Evolutionary conservation across 495 filamentous ascomycete species (phyloP).

Genomic region (Hypoxylon perforatum): DNA sequence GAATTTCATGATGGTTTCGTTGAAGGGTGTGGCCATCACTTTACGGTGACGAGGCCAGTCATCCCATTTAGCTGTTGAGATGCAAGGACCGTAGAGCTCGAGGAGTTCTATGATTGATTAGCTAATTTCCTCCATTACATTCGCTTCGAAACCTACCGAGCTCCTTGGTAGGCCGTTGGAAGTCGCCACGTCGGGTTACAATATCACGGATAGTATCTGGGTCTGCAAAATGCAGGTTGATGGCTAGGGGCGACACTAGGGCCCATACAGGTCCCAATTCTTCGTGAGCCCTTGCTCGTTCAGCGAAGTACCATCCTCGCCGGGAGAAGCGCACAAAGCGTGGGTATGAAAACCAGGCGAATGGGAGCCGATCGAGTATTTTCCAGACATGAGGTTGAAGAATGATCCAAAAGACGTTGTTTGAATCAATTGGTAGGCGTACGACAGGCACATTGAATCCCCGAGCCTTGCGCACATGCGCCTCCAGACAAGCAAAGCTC

Average conservation of each 20-base stretch:
- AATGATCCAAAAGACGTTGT: slow-evolving; percentile 33
- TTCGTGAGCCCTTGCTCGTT: slow-evolving; percentile 11
- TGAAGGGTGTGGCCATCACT: slow-evolving; percentile 53
- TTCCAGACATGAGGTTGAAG: slow-evolving; percentile 30
- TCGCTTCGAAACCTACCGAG: slow-evolving; percentile 3
- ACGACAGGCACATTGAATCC: slow-evolving; percentile 20
- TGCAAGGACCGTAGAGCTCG: slow-evolving; percentile 36
- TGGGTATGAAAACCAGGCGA: slow-evolving; percentile 25
- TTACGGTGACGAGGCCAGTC: slow-evolving; percentile 58
- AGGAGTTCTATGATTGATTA: slow-evolving; percentile 23
- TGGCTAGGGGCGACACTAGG: slow-evolving; percentile 19
- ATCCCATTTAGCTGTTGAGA: slow-evolving; percentile 34
- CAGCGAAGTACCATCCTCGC: slow-evolving; percentile 32
- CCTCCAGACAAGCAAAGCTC: not conserved
- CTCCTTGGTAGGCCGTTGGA: slow-evolving; percentile 22
- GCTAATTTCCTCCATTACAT: not conserved
- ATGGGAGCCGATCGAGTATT: slow-evolving; percentile 19
- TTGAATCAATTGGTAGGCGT: slow-evolving; percentile 29
- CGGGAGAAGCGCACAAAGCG: slow-evolving; percentile 31
- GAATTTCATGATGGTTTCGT: slow-evolving; percentile 54
- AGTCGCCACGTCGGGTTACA: slow-evolving; percentile 17
- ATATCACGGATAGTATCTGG: slow-evolving; percentile 25
- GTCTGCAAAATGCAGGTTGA: slow-evolving; percentile 31
- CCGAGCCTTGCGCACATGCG: slow-evolving; percentile 6
- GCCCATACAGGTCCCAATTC: slow-evolving; percentile 35